Conservation (phyloP, 2,329 filamentous ascomycete species). For the Colletotrichum sp. region DNA sequence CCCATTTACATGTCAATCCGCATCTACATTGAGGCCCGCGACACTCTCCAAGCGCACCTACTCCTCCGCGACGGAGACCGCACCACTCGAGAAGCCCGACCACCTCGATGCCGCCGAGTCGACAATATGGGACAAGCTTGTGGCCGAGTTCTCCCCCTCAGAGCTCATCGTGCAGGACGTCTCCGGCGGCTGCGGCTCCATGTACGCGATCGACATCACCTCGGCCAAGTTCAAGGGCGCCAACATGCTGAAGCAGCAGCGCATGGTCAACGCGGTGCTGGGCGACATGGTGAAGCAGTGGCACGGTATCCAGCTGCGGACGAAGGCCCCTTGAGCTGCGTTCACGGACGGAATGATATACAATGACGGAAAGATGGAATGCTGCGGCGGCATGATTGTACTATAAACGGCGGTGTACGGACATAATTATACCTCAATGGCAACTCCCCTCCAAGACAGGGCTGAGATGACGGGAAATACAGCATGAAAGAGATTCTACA, state of each 20-base stretch:
- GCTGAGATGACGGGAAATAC: not conserved
- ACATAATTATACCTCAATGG: not conserved
- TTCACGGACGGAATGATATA: not conserved
- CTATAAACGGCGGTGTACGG: constrained; percentile 8
- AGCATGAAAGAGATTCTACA: not conserved
- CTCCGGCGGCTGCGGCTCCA: constrained; percentile 83
- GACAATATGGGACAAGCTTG: constrained; percentile 61
- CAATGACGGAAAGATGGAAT: not conserved
- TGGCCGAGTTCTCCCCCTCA: constrained; percentile 53
- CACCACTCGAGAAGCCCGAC: constrained; percentile 46
- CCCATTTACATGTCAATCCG: not conserved
- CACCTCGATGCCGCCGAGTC: constrained; percentile 61
- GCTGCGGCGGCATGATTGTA: not conserved
- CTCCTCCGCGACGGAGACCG: not conserved
- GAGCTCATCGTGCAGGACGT: constrained; percentile 75
- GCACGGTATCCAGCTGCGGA: constrained; percentile 85
- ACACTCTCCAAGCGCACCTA: not conserved
- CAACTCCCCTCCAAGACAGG: not conserved
- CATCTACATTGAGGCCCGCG: not conserved
- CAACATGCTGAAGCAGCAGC: constrained; percentile 80
- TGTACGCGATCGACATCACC: constrained; percentile 84
- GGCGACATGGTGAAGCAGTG: constrained; percentile 79
- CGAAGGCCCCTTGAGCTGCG: constrained; percentile 53
- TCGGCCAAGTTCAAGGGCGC: constrained; percentile 74
- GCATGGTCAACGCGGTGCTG: constrained; percentile 77